These are phyloP conservation scores for Trypanosoma congolense DNA, from an alignment of 208 protist species.

Conservation along the genomic window DNA sequence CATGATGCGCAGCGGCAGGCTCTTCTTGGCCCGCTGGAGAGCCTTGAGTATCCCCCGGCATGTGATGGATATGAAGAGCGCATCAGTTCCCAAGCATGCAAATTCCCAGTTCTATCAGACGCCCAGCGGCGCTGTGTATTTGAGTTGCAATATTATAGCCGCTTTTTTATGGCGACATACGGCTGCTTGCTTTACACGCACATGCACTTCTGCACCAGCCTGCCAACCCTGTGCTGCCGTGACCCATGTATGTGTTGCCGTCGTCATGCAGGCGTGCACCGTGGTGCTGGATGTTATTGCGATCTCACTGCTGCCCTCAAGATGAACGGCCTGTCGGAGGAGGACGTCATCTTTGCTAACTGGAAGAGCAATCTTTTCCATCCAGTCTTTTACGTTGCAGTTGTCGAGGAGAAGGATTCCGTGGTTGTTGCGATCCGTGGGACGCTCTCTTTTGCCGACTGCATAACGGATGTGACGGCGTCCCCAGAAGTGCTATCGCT, in stretches of 20 bases:
- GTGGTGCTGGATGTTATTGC: constrained; percentile 47
- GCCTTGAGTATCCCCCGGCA: constrained; percentile 29
- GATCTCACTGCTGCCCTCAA: constrained; percentile 64
- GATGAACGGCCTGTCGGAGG: constrained; percentile 42
- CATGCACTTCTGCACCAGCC: constrained; percentile 48
- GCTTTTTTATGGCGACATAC: constrained; percentile 76
- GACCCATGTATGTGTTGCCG: constrained; percentile 73
- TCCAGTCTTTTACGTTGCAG: constrained; percentile 76
- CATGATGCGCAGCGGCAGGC: constrained; percentile 56
- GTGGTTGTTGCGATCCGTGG: constrained; percentile 80
- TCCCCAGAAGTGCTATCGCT: constrained; percentile 35
- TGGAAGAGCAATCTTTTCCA: constrained; percentile 67
- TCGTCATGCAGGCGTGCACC: constrained; percentile 33
- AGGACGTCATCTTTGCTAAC: constrained; percentile 64
- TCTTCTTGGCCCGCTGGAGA: constrained; percentile 18
- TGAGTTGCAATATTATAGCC: constrained; percentile 56
- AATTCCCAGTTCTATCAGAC: constrained; percentile 30
- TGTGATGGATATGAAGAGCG: constrained; percentile 25
- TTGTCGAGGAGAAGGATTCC: constrained; percentile 45
- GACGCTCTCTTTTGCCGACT: constrained; percentile 83
- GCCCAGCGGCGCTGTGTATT: constrained; percentile 28
- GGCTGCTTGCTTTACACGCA: constrained; percentile 74
- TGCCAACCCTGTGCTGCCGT: constrained; percentile 50
- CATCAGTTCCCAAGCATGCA: constrained; percentile 45
- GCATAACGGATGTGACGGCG: constrained; percentile 72